A percentile compares a stretch with the other conserved stretches of the same genome.
These are phyloP conservation scores for Annulohypoxylon bovei DNA, from an alignment of 495 filamentous ascomycete species.

Conservation along the genomic window DNA sequence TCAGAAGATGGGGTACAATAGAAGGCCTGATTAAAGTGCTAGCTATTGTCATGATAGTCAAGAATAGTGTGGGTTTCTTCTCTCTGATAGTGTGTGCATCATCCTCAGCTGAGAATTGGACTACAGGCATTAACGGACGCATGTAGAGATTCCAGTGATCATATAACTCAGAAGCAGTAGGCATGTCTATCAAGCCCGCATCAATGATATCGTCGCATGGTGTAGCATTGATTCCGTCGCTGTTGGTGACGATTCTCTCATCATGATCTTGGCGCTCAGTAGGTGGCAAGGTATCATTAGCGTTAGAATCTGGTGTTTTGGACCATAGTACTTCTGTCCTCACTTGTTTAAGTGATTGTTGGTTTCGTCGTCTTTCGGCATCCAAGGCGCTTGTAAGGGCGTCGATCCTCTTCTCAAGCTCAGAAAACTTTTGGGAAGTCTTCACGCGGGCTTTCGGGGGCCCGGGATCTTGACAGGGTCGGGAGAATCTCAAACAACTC, in stretches of 20 bases:
- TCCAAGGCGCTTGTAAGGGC: slow-evolving; percentile 33
- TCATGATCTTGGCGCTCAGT: not conserved
- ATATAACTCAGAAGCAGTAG: slow-evolving; percentile 17
- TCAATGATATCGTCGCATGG: slow-evolving; percentile 11
- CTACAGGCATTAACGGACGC: slow-evolving; percentile 35
- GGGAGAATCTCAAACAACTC: slow-evolving; percentile 28
- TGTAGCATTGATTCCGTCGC: not conserved
- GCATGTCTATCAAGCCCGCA: slow-evolving; percentile 25
- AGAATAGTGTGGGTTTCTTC: slow-evolving; percentile 31
- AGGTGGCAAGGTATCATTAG: not conserved
- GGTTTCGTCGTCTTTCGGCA: slow-evolving; percentile 23
- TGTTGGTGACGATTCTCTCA: not conserved
- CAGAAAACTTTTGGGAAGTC: slow-evolving; percentile 34
- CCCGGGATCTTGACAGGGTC: slow-evolving; percentile 36
- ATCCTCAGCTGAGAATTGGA: slow-evolving; percentile 23
- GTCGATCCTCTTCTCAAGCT: slow-evolving; percentile 38
- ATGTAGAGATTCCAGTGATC: slow-evolving; percentile 32
- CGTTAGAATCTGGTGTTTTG: slow-evolving; percentile 24
- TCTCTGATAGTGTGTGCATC: slow-evolving; percentile 11
- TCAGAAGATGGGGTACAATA: slow-evolving; percentile 18
- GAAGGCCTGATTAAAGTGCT: slow-evolving; percentile 24
- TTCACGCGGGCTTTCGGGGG: slow-evolving; percentile 36
- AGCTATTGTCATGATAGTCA: slow-evolving; percentile 37
- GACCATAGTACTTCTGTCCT: slow-evolving; percentile 20
- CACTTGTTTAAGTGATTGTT: slow-evolving; percentile 13